Base-by-base conservation (phyloP, 2,329 filamentous ascomycete species). In the Aspergillus ustus region DNA sequence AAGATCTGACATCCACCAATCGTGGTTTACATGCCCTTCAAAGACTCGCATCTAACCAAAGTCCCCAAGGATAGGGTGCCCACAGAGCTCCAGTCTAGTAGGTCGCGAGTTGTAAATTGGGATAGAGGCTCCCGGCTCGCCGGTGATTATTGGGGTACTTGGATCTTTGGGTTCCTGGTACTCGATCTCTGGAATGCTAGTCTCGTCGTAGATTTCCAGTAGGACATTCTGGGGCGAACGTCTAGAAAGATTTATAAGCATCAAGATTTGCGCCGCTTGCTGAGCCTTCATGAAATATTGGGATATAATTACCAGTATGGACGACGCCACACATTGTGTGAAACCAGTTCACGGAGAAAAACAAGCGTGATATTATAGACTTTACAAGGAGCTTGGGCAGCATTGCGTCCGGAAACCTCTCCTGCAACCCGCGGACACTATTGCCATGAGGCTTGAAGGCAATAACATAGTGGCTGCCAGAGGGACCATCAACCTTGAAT, bases 391-490 rank as follows among this genome's bases (percentile, higher is more conserved):
- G 31, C n/a, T 58, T 65, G 9, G 68, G 66, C n/a, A 73, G 22
- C 15, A 60, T 62, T 19, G 60, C 67, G 46, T 72, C 59, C 0
- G 63, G 58, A 50, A 70, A 70, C 11, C 52, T 58, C 34, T 66
- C 59, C 48, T 69, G 69, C 31, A 73, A 55, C 22, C 46, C 53
- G 43, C 67, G 66, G 52, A 72, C 25, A 55, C 70, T 70, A 25
- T 57, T 45, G 19, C 70, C 68, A 46, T 73, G 67, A 13, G 69
- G 67, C 29, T 67, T 62, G 2, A 59, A 63, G 2, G 61, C 65
- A 43, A 74, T 69, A 52, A 71, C 73, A 22, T 70, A 65, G 61
- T 73, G 69, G 7, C 37, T 40, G 9, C 60, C 66, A 8, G 9
- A 13, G 9, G 51, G 48, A 29, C 44, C 31, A 4, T 59, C 52